phyloP scores from a whole-genome alignment of 768 basidiomycete species.

The Gymnopilus junonius region DNA sequence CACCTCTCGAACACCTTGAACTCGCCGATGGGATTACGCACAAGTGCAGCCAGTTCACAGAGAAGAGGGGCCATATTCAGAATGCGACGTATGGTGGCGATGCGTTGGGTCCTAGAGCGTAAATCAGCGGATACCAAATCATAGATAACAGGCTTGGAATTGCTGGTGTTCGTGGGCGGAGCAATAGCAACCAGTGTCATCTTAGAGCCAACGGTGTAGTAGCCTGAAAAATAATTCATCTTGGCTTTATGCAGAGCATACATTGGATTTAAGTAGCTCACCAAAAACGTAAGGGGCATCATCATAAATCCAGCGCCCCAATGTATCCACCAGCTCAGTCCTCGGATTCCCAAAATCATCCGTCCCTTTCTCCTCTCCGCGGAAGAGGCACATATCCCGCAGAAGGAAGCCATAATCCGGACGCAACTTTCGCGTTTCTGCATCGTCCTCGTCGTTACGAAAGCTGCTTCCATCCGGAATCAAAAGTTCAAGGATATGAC shows the following conservation, averaged over 20 bases:
- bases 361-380: slow-evolving; percentile 29
- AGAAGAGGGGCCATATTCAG: no score
- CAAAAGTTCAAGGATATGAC: slow-evolving; percentile 22
- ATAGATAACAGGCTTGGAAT: not conserved
- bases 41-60: no score
- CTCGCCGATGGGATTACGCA: not conserved
- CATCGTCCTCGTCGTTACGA: slow-evolving; percentile 22
- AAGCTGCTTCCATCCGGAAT: slow-evolving; percentile 19
- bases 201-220: not conserved
- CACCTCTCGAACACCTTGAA: slow-evolving; percentile 15
- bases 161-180: not conserved
- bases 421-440: slow-evolving; percentile 15
- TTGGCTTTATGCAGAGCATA: not conserved
- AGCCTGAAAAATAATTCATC: not conserved
- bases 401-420: slow-evolving; percentile 27
- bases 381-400: slow-evolving; percentile 21
- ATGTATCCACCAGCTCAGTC: slow-evolving; percentile 20
- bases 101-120: no score
- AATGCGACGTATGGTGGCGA: no score
- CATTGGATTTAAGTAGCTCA: not conserved
- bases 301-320: not conserved
- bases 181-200: not conserved
- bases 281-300: not conserved
- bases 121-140: no score
- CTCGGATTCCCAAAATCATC: slow-evolving; percentile 18